A percentile compares a stretch with the other conserved stretches of the same genome.
Evolutionary conservation across 179 eudicot genomes (phyloP).

Genomic region (Patellifolia procumbens): DNA sequence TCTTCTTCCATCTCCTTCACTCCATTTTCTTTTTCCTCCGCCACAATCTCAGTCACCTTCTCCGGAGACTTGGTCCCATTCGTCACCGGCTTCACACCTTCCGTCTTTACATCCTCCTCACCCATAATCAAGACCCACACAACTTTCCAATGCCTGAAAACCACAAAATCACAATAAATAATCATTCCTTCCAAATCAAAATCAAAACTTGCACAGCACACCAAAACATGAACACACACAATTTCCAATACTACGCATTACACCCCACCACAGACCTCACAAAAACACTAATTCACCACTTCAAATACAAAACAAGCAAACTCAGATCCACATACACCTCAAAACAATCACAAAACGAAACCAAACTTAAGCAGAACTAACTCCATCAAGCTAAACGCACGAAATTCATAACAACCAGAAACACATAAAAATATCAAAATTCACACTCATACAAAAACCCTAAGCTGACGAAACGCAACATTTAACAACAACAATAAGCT

Average conservation of each 20-base stretch:
- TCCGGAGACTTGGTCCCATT: conserved; percentile 39
- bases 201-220: conserved; percentile 5
- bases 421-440: neutral
- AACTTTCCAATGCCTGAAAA: conserved; percentile 16
- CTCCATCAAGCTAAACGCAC: conserved; percentile 1
- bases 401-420: conserved; percentile 13
- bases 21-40: conserved; percentile 38
- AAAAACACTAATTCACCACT: conserved; percentile 7
- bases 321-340: conserved; percentile 1
- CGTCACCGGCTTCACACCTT: conserved; percentile 33
- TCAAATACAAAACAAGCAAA: neutral
- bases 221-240: neutral
- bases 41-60: conserved; percentile 33
- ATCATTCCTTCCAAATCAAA: neutral
- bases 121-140: conserved; percentile 48
- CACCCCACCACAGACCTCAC: too few species aligned
- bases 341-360: neutral
- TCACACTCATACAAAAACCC: conserved; percentile 17
- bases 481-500: conserved; percentile 1
- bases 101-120: conserved; percentile 49
- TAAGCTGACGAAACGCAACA: conserved; percentile 21
- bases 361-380: conserved; percentile 1
- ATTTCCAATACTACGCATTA: neutral
- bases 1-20: conserved; percentile 40
- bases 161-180: neutral